A percentile compares a stretch with the other conserved stretches of the same genome.
Conservation (phyloP, 1,284 basidiomycete genomes). For the Phellopilus nigrolimitatus region DNA sequence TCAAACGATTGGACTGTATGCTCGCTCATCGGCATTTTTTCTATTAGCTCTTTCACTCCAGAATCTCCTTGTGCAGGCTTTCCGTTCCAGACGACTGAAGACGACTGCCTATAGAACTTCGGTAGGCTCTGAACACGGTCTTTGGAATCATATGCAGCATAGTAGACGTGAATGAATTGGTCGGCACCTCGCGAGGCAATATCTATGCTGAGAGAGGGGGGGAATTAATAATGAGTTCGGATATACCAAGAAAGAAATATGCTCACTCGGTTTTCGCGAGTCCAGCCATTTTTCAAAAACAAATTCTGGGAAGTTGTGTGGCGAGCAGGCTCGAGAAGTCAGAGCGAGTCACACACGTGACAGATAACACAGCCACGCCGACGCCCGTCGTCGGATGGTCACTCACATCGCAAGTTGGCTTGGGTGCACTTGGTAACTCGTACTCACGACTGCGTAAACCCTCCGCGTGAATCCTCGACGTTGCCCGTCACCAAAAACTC, state of each 20-base stretch:
- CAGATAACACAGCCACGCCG: neutral
- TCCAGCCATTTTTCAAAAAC: neutral
- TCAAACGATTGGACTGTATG: slow-evolving; percentile 84
- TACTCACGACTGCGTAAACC: too few relatives aligned
- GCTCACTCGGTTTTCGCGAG: slow-evolving; percentile 15
- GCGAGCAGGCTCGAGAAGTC: neutral
- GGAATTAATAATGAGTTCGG: neutral
- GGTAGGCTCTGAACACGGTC: slow-evolving; percentile 65
- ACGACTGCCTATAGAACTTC: slow-evolving; percentile 70
- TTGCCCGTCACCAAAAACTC: too few relatives aligned
- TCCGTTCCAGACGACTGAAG: slow-evolving; percentile 83
- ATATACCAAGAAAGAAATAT: neutral
- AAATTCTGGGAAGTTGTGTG: too few relatives aligned
- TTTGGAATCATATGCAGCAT: slow-evolving; percentile 71
- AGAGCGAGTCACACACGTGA: neutral
- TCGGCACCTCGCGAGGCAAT: slow-evolving; percentile 77
- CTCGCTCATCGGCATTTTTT: slow-evolving; percentile 66
- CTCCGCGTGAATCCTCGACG: neutral
- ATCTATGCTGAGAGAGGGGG: slow-evolving; percentile 65
- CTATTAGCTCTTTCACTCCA: slow-evolving; percentile 59
- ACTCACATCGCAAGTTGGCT: too few relatives aligned
- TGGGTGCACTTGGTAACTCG: too few relatives aligned
- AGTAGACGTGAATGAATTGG: slow-evolving; percentile 73
- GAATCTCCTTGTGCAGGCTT: slow-evolving; percentile 68
- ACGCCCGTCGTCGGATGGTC: neutral